Evolutionary conservation across 306 rosid genomes (phyloP).

Genomic region (Cicer bijugum): DNA sequence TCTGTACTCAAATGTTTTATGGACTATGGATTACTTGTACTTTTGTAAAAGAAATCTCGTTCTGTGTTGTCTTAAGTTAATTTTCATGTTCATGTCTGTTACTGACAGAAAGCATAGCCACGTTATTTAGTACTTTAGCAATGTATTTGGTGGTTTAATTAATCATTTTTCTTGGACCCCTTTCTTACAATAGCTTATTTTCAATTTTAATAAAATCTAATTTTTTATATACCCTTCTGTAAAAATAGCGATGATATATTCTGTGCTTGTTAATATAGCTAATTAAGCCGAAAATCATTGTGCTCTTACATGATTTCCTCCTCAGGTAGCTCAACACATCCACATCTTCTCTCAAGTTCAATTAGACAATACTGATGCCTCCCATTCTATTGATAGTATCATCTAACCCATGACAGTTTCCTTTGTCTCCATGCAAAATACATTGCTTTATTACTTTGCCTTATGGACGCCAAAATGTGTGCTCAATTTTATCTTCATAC

Average conservation of each 20-base stretch:
- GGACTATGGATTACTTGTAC: constrained; percentile 41
- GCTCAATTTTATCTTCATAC: no score
- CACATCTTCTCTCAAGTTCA: no score
- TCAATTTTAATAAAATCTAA: background rate
- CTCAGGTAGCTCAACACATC: no score
- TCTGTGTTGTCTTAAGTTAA: constrained; percentile 43
- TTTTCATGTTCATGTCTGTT: constrained; percentile 14
- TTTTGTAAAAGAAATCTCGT: constrained; percentile 35
- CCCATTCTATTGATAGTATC: no score
- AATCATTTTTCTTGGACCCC: background rate
- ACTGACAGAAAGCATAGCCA: constrained; percentile 28
- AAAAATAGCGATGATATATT: background rate
- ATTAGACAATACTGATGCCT: no score
- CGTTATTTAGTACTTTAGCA: constrained; percentile 30
- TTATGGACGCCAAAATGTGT: no score
- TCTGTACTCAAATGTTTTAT: constrained; percentile 30
- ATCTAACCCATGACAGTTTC: no score
- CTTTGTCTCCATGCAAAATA: no score
- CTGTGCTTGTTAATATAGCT: background rate
- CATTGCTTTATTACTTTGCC: no score
- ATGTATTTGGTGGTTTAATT: constrained; percentile 19
- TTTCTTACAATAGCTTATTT: constrained; percentile 3
- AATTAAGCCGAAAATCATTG: no score
- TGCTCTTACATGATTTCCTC: no score
- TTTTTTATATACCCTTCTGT: background rate